Base-by-base conservation (phyloP, 495 filamentous ascomycete species). In the Neurospora sp. region DNA sequence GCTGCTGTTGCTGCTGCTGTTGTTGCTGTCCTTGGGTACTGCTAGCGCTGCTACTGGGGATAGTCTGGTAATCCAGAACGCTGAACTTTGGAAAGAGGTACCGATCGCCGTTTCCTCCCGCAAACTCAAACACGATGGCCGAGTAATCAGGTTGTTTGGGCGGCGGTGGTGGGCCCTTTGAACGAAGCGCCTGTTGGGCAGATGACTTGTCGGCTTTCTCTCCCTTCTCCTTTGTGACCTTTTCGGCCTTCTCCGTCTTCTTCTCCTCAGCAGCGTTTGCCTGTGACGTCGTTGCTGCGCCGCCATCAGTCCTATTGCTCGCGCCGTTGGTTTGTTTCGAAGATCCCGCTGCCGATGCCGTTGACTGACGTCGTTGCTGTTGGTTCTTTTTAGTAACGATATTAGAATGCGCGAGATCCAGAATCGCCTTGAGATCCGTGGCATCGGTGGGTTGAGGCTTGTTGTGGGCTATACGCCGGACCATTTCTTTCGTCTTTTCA, bases 1-100 rank as follows among this genome's bases (percentile, higher is more conserved):
- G 17, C 7, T 45, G 42, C 5, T 43, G 43, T 13, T 54, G 45
- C 3, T 62, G 24, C 24, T 28, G 28, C 6, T 59, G 48, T 13
- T 24, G 24, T 1, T 43, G 40, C 42, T 45, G 42, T 10, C 54
- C 54, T 34, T 17, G 28, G 54, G 13, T 36, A 34, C 13, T 8
- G 54, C 54, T 66, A 15, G 28, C 3, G 54, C 28, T 66, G 42
- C 80, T 82, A 4, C 71, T 73, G 62, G 73, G 74, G 28, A 73
- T 76, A 15, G 82, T 85, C 31, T 85, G 79, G 70, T 86, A 92
- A 78, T 99, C 94, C 9, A 98, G 82, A 62, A 98, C 92, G 72
- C 90, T 90, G 77, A 93, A 88, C 79, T 92, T 94, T 0, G 96
- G 96, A 78, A 99, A 96, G 24, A 94, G 80, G 78, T 94, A 98